These are phyloP conservation scores for Pythium dissimile DNA, from an alignment of 352 stramenopile genomes.

Conservation along the genomic window DNA sequence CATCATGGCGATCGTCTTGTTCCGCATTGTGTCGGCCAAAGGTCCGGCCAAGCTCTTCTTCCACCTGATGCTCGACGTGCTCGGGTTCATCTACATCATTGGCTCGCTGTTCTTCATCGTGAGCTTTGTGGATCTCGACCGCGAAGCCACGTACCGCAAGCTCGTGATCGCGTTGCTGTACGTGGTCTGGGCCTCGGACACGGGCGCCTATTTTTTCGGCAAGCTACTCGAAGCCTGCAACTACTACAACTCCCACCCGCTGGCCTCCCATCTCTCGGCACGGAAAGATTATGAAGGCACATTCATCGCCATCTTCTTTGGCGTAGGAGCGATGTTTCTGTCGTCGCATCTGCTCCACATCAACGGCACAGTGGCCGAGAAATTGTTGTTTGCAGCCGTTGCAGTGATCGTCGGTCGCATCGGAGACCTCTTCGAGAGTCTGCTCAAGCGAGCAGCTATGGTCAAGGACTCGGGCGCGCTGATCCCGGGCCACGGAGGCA, in stretches of 20 bases:
- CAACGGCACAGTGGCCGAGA: conserved; percentile 72
- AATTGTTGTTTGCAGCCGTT: conserved; percentile 77
- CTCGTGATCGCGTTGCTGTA: conserved; percentile 64
- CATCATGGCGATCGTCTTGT: conserved; percentile 40
- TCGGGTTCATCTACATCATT: conserved; percentile 65
- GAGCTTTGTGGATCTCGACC: conserved; percentile 53
- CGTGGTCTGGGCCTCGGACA: conserved; percentile 83
- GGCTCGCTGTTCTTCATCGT: conserved; percentile 52
- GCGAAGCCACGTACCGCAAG: conserved; percentile 50
- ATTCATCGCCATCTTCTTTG: conserved; percentile 77
- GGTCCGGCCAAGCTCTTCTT: conserved; percentile 34
- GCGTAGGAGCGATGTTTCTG: conserved; percentile 83
- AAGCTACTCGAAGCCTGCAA: conserved; percentile 82
- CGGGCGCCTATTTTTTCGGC: conserved; percentile 92
- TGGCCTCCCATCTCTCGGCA: conserved; percentile 88
- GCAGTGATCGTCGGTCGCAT: conserved; percentile 94
- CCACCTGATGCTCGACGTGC: conserved; percentile 43
- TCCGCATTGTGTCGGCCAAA: conserved; percentile 35
- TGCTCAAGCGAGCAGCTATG: conserved; percentile 93
- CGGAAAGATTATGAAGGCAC: conserved; percentile 97
- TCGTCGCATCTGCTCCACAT: conserved; percentile 57
- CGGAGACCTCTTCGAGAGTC: conserved; percentile 95
- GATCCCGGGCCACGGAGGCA: conserved; percentile 93
- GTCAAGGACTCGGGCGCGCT: conserved; percentile 95
- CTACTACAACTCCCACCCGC: conserved; percentile 69